phyloP scores from a whole-genome alignment of 495 filamentous ascomycete genomes.

The Aspergillus coremiiformis region DNA sequence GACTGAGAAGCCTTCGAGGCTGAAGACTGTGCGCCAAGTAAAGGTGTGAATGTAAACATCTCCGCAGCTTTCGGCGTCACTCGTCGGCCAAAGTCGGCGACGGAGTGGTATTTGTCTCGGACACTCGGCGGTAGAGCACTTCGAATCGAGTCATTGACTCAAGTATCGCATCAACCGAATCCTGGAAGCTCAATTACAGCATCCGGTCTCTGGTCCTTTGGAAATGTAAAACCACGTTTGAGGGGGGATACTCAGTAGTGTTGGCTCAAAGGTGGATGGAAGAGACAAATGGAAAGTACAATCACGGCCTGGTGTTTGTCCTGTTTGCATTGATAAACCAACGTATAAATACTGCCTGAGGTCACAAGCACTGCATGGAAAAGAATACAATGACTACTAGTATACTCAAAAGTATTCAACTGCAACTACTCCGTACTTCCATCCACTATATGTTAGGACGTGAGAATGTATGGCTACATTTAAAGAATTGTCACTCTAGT shows the following conservation, averaged over 20 bases:
- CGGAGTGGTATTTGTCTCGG: constrained; percentile 1
- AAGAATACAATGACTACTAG: too few species aligned
- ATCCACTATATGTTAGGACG: too few species aligned
- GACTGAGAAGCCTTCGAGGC: constrained; percentile 85
- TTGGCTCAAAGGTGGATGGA: too few species aligned
- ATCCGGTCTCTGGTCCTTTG: background rate
- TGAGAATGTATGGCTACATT: too few species aligned
- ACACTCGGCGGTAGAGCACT: background rate
- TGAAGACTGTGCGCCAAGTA: constrained; percentile 79
- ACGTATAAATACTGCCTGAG: background rate
- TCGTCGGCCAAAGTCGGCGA: constrained; percentile 5
- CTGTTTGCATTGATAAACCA: constrained; percentile 2
- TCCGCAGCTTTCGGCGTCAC: constrained; percentile 12
- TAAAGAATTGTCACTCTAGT: too few species aligned
- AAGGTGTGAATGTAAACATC: constrained; percentile 94
- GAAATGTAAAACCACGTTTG: background rate
- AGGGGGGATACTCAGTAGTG: too few species aligned
- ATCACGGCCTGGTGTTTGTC: constrained; percentile 5
- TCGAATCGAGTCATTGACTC: background rate
- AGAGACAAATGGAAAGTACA: too few species aligned
- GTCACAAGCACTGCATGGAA: background rate
- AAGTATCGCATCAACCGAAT: background rate
- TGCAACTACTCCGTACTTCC: too few species aligned
- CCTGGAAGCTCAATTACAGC: background rate
- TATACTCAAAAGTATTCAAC: too few species aligned